These are phyloP conservation scores for Trichoderma sp. DNA, from an alignment of 2,329 filamentous ascomycete genomes.

Conservation along the genomic window DNA sequence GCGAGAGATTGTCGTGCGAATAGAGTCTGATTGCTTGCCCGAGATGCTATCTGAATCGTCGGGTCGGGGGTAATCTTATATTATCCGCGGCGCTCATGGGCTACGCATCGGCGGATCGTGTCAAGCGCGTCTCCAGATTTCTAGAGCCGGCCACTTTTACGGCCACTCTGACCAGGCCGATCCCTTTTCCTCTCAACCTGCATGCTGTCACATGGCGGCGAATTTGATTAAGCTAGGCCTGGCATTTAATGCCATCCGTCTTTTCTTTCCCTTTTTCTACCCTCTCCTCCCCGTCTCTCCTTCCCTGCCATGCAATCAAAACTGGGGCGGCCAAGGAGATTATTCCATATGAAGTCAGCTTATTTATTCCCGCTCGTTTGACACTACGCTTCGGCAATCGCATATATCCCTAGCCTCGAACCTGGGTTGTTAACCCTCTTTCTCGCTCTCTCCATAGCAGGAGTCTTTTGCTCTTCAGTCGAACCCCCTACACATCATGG, in stretches of 20 bases:
- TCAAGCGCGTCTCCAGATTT: constrained; percentile 20
- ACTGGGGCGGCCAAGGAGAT: constrained; percentile 12
- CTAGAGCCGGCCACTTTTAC: neutral
- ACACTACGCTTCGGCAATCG: constrained; percentile 9
- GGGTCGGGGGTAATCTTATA: constrained; percentile 17
- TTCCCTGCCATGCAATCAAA: constrained; percentile 5
- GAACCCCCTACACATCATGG: neutral
- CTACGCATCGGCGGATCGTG: constrained; percentile 3
- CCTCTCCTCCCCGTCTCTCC: neutral
- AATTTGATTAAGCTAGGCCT: neutral
- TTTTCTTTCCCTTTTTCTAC: neutral
- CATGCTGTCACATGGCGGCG: constrained; percentile 14
- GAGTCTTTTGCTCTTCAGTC: neutral
- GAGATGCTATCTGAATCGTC: neutral
- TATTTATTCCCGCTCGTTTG: constrained; percentile 7
- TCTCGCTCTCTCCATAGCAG: neutral
- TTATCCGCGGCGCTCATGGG: constrained; percentile 4
- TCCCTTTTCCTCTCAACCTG: neutral
- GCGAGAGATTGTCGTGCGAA: neutral
- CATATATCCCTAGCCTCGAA: constrained; percentile 9
- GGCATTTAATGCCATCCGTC: constrained; percentile 4
- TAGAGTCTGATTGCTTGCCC: neutral
- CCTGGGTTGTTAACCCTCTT: neutral
- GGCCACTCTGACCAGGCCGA: neutral
- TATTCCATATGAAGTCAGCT: constrained; percentile 13